Percentiles rank a stretch among this genome's conserved stretches.
These are phyloP conservation scores for Sordariomycetes sp. DNA, from an alignment of 2,329 filamentous ascomycete genomes.

Conservation along the genomic window DNA sequence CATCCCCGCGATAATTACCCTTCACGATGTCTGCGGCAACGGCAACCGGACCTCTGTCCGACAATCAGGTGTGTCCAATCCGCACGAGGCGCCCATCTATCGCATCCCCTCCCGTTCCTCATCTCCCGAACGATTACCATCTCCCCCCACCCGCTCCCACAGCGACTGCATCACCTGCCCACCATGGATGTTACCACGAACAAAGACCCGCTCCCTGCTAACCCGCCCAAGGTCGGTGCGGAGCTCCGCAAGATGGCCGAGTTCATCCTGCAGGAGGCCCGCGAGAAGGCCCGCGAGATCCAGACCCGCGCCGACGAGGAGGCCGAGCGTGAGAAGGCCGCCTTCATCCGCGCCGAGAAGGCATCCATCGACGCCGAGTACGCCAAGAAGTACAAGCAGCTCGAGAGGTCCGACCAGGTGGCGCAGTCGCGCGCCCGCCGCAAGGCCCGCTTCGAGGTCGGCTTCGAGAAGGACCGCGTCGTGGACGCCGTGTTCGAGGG, in stretches of 20 bases:
- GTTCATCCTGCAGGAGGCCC: slow-evolving; percentile 98
- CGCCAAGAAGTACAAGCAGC: slow-evolving; percentile 99
- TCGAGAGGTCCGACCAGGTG: slow-evolving; percentile 97
- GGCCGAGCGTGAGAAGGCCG: slow-evolving; percentile 98
- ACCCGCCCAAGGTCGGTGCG: slow-evolving; percentile 65
- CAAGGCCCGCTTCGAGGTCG: slow-evolving; percentile 84
- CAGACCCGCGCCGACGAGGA: slow-evolving; percentile 98
- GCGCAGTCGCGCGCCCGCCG: slow-evolving; percentile 92
- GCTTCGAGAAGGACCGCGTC: slow-evolving; percentile 79
- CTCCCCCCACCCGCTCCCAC: neutral
- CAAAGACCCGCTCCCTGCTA: neutral
- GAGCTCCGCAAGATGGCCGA: slow-evolving; percentile 99
- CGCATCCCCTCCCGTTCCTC: neutral
- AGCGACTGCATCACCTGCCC: slow-evolving; percentile 8
- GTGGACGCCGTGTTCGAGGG: slow-evolving; percentile 83
- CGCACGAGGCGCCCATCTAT: slow-evolving; percentile 1
- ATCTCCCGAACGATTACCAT: neutral
- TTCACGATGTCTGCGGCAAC: slow-evolving; percentile 66
- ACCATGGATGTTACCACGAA: slow-evolving; percentile 2
- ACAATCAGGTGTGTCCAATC: slow-evolving; percentile 68
- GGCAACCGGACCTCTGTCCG: slow-evolving; percentile 75
- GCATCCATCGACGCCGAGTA: slow-evolving; percentile 84
- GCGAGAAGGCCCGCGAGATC: slow-evolving; percentile 95
- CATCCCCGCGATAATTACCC: slow-evolving; percentile 14
- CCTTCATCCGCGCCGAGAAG: slow-evolving; percentile 93